Percentiles rank a stretch among this genome's conserved stretches.
These are phyloP conservation scores for Erodium texanum DNA, from an alignment of 441 rosid species.

Conservation along the genomic window DNA sequence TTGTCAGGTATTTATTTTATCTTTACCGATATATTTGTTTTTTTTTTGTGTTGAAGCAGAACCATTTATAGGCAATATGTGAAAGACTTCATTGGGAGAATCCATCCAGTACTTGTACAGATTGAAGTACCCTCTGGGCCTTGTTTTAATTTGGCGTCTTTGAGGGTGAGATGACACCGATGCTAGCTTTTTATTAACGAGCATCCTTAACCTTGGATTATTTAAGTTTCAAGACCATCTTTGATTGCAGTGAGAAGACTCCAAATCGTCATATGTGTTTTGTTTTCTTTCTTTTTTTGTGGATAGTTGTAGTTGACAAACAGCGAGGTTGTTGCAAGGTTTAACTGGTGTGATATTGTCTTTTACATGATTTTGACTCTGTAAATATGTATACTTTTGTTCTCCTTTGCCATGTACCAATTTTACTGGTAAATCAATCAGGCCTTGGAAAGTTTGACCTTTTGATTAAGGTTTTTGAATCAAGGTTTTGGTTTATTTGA, in stretches of 20 bases:
- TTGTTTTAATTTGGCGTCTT: slow-evolving; percentile 15
- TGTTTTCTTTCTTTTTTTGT: slow-evolving; percentile 5
- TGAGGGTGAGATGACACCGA: slow-evolving; percentile 13
- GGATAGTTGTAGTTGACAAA: background rate
- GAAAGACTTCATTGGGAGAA: slow-evolving; percentile 17
- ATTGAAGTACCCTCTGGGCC: slow-evolving; percentile 18
- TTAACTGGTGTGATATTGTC: too few relatives aligned
- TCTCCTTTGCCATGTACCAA: too few relatives aligned
- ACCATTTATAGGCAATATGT: slow-evolving; percentile 4
- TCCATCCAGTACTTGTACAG: slow-evolving; percentile 22
- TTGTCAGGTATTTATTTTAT: background rate
- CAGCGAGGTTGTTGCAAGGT: background rate
- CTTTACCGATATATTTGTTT: background rate
- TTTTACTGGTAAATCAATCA: too few relatives aligned
- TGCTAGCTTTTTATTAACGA: slow-evolving; percentile 31
- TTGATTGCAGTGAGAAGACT: slow-evolving; percentile 9
- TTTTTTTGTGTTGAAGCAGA: slow-evolving; percentile 22
- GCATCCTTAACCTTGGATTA: slow-evolving; percentile 25
- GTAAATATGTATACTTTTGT: too few relatives aligned
- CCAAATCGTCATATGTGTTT: slow-evolving; percentile 11
- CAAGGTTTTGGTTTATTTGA: too few relatives aligned
- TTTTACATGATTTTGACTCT: too few relatives aligned
- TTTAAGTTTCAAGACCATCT: too few relatives aligned
- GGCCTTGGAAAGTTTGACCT: too few relatives aligned
- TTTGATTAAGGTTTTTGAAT: too few relatives aligned